Evolutionary conservation across 371 early-diverging fungal genomes (phyloP), one percentile per base, ranked within the genome.

Genomic region (Saksenaea vasiformis): DNA sequence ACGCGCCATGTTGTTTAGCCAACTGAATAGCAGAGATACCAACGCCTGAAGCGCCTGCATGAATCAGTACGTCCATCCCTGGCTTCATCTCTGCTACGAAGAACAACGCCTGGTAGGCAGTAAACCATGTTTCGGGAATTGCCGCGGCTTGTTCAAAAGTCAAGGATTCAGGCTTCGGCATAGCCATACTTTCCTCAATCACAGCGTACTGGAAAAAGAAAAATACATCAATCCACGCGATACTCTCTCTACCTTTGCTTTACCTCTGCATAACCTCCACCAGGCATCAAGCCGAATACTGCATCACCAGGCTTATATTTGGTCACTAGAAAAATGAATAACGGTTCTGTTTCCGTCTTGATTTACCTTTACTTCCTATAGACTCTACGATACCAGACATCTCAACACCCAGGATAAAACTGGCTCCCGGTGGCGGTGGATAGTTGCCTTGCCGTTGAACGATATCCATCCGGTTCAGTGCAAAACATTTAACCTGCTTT

Each of bases 21-120:
- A 93, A 72, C 70, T 93, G 92, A 65, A 93, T 90, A 14, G 90
- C 89, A 15, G 89, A 88, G 10, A 87, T 82, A 13, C 91, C 91
- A 7, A 93, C 92, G 37, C 91, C 91, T 3, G 87, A 85, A 1
- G 91, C 91, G 24, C 90, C 94, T 8, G 91, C 94, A 71, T 93
- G 94, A 56, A 92, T 90, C 61, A 93, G 67, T 0, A 92, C 77
- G 64, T 84, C 82, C 26, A 91, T 83, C 51, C 90, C 91, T 22
- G 65, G 58, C 35, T 87, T 58, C 31, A 92, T 39, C 7, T 80
- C 68, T 56, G 82, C 85, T 47, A 91, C 85, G 54, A 78, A 79
- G 57, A 82, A 82, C 26, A 93, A 71, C 0, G 91, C 91, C 73
- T 93, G 91, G 66, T 86, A 90, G 1, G 92, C 92, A n/a, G 92